Evolutionary conservation across 1,284 basidiomycete species (phyloP), one percentile per base, ranked within the genome.

Genomic region (Cystobasidium sp.): DNA sequence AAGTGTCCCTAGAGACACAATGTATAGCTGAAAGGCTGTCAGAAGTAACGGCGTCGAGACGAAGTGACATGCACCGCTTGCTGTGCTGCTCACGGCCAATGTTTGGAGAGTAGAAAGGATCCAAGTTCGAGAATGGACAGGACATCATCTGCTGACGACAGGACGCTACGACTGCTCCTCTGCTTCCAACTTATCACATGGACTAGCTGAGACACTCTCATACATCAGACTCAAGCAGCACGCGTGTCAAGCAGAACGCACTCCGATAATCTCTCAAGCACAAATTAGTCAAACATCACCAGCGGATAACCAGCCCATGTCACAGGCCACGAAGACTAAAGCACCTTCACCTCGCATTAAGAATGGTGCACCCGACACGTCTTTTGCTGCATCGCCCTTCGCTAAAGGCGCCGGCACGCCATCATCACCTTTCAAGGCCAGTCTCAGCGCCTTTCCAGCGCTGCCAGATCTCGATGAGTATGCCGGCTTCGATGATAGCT

Each of bases 371-470:
- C 66, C 66, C 6, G 43, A 56, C 18, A 56, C 43, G 1, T 43
- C 53, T 4, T 59, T 59, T 41, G 55, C 39, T 39, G 43, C 66
- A 8, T 68, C 66, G 53, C 66, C 66, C 31, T 68, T 68, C 22
- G 53, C 55, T 49, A 49, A 55, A 22, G 52, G 53, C 41, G 18
- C 44, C 9, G 66, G 66, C 24, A 53, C 69, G 37, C 69, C 69
- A 14, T 64, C 69, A 22, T 52, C 69, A n/a, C 69, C 69, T n/a
- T 71, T 71, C 61, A 37, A 47, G 24, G 58, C 69, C 37, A 41
- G 49, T 9, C 61, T 71, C 9, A 53, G 20, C 18, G 61, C 69
- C 31, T 71, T 71, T 47, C 69, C 69, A 24, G n/a, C 69, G 39
- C 59, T 53, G 37, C 39, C 49, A 14, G 44, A 52, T 31, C 16